Percentiles rank a stretch among this genome's conserved stretches.
phyloP scores from a whole-genome alignment of 2,329 filamentous ascomycete species.

The Diaporthe vexans region DNA sequence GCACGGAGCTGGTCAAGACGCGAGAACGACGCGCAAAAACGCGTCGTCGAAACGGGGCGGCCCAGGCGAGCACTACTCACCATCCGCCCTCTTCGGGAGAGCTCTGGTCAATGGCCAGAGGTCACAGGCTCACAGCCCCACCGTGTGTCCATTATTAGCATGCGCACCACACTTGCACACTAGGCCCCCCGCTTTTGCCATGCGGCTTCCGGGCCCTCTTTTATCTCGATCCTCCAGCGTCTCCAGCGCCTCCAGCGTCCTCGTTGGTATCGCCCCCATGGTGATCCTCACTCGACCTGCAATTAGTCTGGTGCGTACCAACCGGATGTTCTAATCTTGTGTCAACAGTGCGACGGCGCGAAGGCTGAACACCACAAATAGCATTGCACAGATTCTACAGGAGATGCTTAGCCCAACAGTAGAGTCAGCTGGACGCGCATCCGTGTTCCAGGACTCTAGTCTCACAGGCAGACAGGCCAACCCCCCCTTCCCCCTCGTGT shows the following conservation, averaged over 20 bases:
- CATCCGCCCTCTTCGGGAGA: neutral
- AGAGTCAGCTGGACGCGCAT: conserved; percentile 6
- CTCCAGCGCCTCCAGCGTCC: neutral
- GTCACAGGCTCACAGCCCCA: no score
- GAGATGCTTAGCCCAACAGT: conserved; percentile 5
- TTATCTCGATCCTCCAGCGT: conserved; percentile 19
- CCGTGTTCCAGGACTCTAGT: neutral
- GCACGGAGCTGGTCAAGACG: neutral
- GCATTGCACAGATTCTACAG: neutral
- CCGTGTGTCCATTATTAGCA: neutral
- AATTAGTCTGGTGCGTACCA: conserved; percentile 12
- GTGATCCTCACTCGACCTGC: conserved; percentile 2
- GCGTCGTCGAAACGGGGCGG: conserved; percentile 4
- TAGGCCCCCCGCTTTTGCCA: conserved; percentile 1
- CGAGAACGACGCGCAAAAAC: conserved; percentile 25
- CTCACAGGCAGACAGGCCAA: neutral
- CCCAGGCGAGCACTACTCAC: neutral
- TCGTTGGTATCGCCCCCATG: neutral
- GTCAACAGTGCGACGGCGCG: conserved; percentile 12
- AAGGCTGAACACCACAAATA: conserved; percentile 6
- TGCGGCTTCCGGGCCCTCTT: conserved; percentile 20
- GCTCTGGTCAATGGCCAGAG: no score
- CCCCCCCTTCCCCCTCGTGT: neutral
- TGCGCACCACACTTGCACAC: no score
- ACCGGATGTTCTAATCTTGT: conserved; percentile 19